Base-by-base conservation (phyloP, 2,329 filamentous ascomycete species). In the Xylariaceae sp. region DNA sequence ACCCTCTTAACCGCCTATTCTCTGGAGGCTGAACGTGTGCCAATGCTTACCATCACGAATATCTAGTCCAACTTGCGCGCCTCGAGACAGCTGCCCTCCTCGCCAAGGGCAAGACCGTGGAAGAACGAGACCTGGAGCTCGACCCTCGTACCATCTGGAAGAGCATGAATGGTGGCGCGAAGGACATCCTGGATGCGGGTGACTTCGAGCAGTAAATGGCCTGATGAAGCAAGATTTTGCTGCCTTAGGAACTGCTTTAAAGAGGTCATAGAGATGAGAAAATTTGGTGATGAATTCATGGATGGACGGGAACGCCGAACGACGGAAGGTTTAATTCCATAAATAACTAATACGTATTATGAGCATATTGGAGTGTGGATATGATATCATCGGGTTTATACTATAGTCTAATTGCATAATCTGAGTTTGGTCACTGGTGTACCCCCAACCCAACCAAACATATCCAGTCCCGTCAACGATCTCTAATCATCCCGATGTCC, bases 121-220 rank as follows among this genome's bases (percentile, higher is more conserved):
- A 67, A 35, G 64, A 69, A 53, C 68, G 71, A 31, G 59, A 66
- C 7, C 53, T 69, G 2, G 67, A 72, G 5, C 54, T 71, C n/a
- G 67, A 73, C 26, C 67, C 70, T 5, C 70, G 76, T 1, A 63
- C 69, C 0, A 32, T 79, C n/a, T 80, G 77, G 77, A 66, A 74
- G 7, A 53, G 59, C 2, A 73, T 77, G 67, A 80, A 79, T 53
- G 74, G 71, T 3, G 54, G 69, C 32, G 67, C 67, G 0, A 68
- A 65, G 0, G 76, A 77, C n/a, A 51, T 77, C 2, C 67, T 79
- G 0, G 74, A 77, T 41, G 76, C 76, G 1, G 76, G 76, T 2
- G 67, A 74, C 11, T 78, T 71, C 57, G 67, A 69, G 6, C 56
- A 63, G 54, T 67, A 54, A 19, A 59, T 7, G 32, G 6, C 43